Percentiles rank a stretch among this genome's conserved stretches.
These are phyloP conservation scores for Xylogone sp. DNA, from an alignment of 2,329 filamentous ascomycete species.

Conservation along the genomic window DNA sequence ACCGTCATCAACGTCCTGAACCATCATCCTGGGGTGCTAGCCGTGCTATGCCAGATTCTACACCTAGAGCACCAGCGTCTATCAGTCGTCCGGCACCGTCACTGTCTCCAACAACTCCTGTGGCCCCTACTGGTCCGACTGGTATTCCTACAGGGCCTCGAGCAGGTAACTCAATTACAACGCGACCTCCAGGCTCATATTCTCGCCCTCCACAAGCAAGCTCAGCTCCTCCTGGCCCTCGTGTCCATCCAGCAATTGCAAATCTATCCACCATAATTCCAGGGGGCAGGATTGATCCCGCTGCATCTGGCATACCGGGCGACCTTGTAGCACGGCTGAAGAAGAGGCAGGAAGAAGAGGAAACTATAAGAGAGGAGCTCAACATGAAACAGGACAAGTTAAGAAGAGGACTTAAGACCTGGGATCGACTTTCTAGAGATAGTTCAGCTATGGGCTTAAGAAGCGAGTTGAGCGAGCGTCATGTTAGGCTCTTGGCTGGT, in stretches of 20 bases:
- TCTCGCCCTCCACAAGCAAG: slow-evolving; percentile 12
- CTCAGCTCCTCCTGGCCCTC: slow-evolving; percentile 16
- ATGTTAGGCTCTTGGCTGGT: slow-evolving; percentile 28
- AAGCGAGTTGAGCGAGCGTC: slow-evolving; percentile 28
- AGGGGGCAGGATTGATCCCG: slow-evolving; percentile 26
- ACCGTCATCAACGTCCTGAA: slow-evolving; percentile 23
- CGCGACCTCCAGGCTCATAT: slow-evolving; percentile 22
- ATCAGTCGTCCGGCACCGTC: slow-evolving; percentile 17
- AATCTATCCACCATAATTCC: slow-evolving; percentile 27
- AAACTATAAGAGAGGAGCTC: slow-evolving; percentile 23
- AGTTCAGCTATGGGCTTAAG: slow-evolving; percentile 21
- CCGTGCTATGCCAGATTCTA: slow-evolving; percentile 11
- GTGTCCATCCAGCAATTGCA: slow-evolving; percentile 28
- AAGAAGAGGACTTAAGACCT: slow-evolving; percentile 23
- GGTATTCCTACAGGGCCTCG: slow-evolving; percentile 24
- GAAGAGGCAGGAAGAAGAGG: slow-evolving; percentile 28
- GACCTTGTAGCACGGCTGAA: slow-evolving; percentile 24
- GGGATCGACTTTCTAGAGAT: slow-evolving; percentile 27
- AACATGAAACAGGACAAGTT: slow-evolving; percentile 27
- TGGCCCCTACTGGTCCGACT: slow-evolving; percentile 14
- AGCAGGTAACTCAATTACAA: slow-evolving; percentile 21
- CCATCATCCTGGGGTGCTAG: slow-evolving; percentile 22
- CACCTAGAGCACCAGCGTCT: slow-evolving; percentile 13
- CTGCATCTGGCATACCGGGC: slow-evolving; percentile 21
- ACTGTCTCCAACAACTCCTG: slow-evolving; percentile 21